Evolutionary conservation across 2,329 filamentous ascomycete species (phyloP).

Genomic region (Kalmusia sp.): DNA sequence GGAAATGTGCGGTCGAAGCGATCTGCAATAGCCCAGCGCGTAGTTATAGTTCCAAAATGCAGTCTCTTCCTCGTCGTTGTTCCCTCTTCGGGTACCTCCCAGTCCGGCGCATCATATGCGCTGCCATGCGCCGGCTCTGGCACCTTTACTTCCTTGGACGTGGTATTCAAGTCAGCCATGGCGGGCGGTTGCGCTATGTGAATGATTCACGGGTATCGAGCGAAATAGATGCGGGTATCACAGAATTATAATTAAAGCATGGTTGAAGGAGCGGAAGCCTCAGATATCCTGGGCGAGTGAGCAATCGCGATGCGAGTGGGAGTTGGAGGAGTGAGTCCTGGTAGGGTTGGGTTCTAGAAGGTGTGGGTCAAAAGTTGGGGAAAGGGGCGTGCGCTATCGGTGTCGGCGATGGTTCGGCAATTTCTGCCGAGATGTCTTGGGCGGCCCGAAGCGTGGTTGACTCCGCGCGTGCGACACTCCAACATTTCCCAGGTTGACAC

Average conservation of each 20-base stretch:
- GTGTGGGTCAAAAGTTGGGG: slow-evolving; percentile 20
- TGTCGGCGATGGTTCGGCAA: slow-evolving; percentile 21
- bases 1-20: slow-evolving; percentile 41
- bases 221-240: slow-evolving; percentile 14
- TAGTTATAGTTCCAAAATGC: slow-evolving; percentile 10
- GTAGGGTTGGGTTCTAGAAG: slow-evolving; percentile 21
- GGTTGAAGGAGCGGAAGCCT: slow-evolving; percentile 24
- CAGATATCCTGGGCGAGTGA: slow-evolving; percentile 16
- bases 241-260: slow-evolving; percentile 15
- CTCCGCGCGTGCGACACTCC: background rate
- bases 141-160: slow-evolving; percentile 29
- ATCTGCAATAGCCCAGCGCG: slow-evolving; percentile 23
- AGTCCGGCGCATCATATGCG: slow-evolving; percentile 8
- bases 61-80: slow-evolving; percentile 5
- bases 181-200: slow-evolving; percentile 6
- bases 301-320: slow-evolving; percentile 7
- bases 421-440: background rate
- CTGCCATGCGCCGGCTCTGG: slow-evolving; percentile 23
- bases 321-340: slow-evolving; percentile 16
- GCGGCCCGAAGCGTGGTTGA: too few relatives aligned
- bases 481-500: too few relatives aligned
- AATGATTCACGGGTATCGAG: slow-evolving; percentile 4
- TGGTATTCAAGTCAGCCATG: slow-evolving; percentile 23
- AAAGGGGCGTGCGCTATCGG: slow-evolving; percentile 25
- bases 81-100: slow-evolving; percentile 19